Base-by-base conservation (phyloP, 2,329 filamentous ascomycete species). In the Ophiostoma perfectum region DNA sequence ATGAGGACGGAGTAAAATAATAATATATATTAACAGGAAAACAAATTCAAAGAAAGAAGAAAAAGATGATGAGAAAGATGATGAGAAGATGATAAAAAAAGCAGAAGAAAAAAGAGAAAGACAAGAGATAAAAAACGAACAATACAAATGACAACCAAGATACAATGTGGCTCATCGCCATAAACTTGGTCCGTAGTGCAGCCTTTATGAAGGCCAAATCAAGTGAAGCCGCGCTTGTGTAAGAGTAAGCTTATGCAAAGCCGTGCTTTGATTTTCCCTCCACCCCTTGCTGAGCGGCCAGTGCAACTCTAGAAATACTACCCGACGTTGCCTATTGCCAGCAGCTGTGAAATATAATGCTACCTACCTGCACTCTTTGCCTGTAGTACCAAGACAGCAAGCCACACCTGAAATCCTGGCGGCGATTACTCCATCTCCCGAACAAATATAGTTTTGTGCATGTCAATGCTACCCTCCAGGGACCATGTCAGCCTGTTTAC, bases 401-500 rank as follows among this genome's bases (percentile, higher is more conserved):
- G 45, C 45, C 45, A 47, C 45, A 47, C 11, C 49, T 55, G n/a
- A 27, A 55, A 55, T 18, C 49, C 49, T 55, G 49, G 14, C 49
- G 49, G 49, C 49, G 49, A 55, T 55, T 55, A 55, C 49, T 55
- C 18, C 49, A 55, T 55, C n/a, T 27, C 49, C 49, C 49, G 49
- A 55, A 55, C 49, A 55, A 36, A 55, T 36, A 55, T 55, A 55
- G 49, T 55, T 52, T 27, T 55, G 49, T 55, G 49, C 49, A 55
- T 55, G 49, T 9, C n/a, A 55, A 27, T 55, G 18, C 49, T 16
- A 16, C 14, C 14, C 27, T 27, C 27, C 27, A 27, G 27, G 27
- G 27, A 27, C 27, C 18, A 55, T 55, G 49, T 55, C 18, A 55
- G n/a, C 49, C n/a, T 55, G n/a, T 18, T 55, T 27, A 27, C 27